Conservation (phyloP, 1,284 basidiomycete species). For the Cystobasidium sp. region DNA sequence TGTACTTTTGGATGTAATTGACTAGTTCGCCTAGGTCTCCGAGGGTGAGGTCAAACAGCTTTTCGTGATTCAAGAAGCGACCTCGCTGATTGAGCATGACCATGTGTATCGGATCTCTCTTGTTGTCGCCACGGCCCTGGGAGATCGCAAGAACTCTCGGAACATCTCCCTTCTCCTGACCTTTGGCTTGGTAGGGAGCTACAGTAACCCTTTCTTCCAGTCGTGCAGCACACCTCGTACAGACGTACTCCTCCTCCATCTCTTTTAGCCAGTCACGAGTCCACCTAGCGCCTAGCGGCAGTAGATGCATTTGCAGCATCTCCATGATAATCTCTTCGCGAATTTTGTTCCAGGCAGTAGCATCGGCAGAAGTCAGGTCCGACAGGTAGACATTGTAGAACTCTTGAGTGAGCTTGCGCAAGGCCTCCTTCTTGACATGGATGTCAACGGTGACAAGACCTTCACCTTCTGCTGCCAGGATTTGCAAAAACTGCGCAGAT, state of each 20-base stretch:
- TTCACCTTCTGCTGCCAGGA: conserved; percentile 87
- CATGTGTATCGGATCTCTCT: conserved; percentile 82
- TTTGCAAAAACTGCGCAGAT: conserved; percentile 81
- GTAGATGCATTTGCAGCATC: conserved; percentile 74
- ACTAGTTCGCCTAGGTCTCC: conserved; percentile 11
- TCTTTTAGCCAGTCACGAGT: conserved; percentile 85
- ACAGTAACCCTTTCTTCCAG: conserved; percentile 63
- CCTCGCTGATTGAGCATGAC: conserved; percentile 87
- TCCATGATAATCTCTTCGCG: conserved; percentile 78
- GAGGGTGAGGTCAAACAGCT: conserved; percentile 12
- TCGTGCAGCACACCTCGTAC: conserved; percentile 68
- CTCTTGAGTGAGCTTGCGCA: conserved; percentile 69
- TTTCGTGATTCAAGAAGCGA: conserved; percentile 77
- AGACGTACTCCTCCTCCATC: conserved; percentile 84
- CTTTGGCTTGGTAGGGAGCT: conserved; percentile 45
- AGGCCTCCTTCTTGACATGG: conserved; percentile 67
- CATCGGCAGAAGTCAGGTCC: conserved; percentile 81
- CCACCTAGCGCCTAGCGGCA: conserved; percentile 85
- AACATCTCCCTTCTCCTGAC: conserved; percentile 12
- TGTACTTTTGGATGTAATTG: conserved; percentile 60
- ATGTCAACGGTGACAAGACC: conserved; percentile 80
- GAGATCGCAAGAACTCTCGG: conserved; percentile 89
- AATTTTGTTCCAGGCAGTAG: conserved; percentile 90
- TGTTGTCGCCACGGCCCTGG: conserved; percentile 91
- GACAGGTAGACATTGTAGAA: conserved; percentile 83